A percentile compares a stretch with the other conserved stretches of the same genome.
phyloP scores from a whole-genome alignment of 208 protist species.

The Trichomonas gallinae region DNA sequence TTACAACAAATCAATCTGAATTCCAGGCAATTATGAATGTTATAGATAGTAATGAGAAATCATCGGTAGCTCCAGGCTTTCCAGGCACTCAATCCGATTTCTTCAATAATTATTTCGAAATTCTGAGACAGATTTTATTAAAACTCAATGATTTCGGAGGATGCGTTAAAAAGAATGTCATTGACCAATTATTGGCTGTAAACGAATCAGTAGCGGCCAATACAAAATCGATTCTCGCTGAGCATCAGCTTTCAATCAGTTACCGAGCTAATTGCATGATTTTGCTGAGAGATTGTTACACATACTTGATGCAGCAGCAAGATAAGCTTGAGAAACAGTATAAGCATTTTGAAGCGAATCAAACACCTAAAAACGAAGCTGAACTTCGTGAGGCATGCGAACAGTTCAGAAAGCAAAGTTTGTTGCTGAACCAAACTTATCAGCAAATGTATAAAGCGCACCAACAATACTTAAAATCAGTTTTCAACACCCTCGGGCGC shows the following conservation, averaged over 20 bases:
- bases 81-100: not conserved
- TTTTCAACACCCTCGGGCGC: not conserved
- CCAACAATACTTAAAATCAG: not conserved
- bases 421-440: not conserved
- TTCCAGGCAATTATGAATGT: not conserved
- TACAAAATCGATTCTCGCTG: not conserved
- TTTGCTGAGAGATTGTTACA: not conserved
- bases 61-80: not conserved
- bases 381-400: not conserved
- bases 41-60: not conserved
- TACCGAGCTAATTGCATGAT: not conserved
- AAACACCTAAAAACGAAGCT: not conserved
- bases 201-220: not conserved
- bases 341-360: not conserved
- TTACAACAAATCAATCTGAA: not conserved
- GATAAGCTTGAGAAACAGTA: not conserved
- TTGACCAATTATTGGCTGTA: not conserved
- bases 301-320: not conserved
- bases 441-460: not conserved
- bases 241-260: not conserved
- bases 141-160: not conserved
- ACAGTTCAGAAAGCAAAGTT: not conserved
- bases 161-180: not conserved
- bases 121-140: not conserved
- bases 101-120: not conserved